These are phyloP conservation scores for Colletotrichum godetiae DNA, from an alignment of 2,329 filamentous ascomycete species.

Conservation along the genomic window DNA sequence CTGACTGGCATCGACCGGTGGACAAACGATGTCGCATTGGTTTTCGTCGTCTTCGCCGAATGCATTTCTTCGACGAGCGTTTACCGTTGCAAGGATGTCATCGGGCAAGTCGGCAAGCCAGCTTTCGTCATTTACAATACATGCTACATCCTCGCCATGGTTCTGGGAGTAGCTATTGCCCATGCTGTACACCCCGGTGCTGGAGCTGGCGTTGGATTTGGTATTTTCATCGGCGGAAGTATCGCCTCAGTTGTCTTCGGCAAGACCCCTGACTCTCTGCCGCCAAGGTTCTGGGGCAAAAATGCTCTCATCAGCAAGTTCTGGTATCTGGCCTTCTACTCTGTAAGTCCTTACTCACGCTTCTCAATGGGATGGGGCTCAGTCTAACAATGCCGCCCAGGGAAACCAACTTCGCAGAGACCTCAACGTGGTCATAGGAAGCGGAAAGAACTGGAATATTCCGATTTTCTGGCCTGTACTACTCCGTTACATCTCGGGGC, in stretches of 20 bases:
- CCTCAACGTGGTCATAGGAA: conserved; percentile 64
- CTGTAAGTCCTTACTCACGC: conserved; percentile 51
- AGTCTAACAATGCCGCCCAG: conserved; percentile 43
- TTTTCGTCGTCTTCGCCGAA: conserved; percentile 66
- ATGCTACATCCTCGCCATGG: conserved; percentile 64
- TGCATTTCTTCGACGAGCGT: conserved; percentile 63
- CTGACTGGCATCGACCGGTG: conserved; percentile 66
- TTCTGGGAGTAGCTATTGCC: conserved; percentile 62
- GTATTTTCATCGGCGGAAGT: conserved; percentile 58
- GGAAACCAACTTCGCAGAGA: conserved; percentile 67
- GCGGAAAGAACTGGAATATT: conserved; percentile 67
- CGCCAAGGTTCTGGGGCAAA: conserved; percentile 54
- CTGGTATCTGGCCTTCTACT: conserved; percentile 68
- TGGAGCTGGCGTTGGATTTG: conserved; percentile 64
- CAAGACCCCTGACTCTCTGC: conserved; percentile 53
- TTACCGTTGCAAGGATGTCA: conserved; percentile 62
- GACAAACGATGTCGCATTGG: conserved; percentile 65
- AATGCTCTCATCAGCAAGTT: conserved; percentile 53
- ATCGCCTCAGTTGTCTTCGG: conserved; percentile 53
- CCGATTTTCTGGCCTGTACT: conserved; percentile 62
- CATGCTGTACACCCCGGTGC: conserved; percentile 56
- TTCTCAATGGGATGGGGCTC: neutral
- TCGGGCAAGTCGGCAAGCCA: conserved; percentile 54
- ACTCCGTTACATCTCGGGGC: conserved; percentile 61
- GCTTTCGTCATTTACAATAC: conserved; percentile 59